Evolutionary conservation across 805 yeast species (phyloP).

Genomic region (Ogataea nitratoaversa): DNA sequence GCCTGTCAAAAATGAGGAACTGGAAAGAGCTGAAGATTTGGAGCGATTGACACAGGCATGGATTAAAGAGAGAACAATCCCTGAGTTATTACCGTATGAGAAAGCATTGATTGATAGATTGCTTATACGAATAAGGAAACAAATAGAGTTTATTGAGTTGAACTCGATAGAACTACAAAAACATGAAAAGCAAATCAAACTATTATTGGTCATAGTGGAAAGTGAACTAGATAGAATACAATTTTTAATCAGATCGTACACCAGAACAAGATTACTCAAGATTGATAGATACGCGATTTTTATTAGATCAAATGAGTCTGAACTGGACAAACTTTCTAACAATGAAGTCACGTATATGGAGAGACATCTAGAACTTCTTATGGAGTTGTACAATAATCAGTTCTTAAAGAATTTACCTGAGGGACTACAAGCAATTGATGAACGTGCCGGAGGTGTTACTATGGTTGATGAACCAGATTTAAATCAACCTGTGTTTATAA

Average conservation of each 20-base stretch:
- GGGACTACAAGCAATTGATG: conserved; percentile 69
- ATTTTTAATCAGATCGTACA: conserved; percentile 73
- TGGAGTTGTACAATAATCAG: conserved; percentile 61
- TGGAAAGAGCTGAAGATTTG: conserved; percentile 34
- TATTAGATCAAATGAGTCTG: conserved; percentile 43
- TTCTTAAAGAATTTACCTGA: conserved; percentile 68
- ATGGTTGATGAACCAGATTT: conserved; percentile 82
- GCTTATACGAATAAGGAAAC: conserved; percentile 55
- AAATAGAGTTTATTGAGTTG: conserved; percentile 71
- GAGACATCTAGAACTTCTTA: conserved; percentile 59
- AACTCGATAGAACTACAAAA: conserved; percentile 75
- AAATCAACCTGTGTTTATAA: conserved; percentile 72
- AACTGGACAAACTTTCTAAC: conserved; percentile 42
- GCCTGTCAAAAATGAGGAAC: conserved; percentile 21
- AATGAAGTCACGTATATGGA: conserved; percentile 67
- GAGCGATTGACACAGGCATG: conserved; percentile 55
- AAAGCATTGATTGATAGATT: conserved; percentile 53
- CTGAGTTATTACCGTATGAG: conserved; percentile 79
- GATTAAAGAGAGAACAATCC: conserved; percentile 82
- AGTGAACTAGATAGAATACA: conserved; percentile 86
- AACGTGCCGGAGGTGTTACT: conserved; percentile 56
- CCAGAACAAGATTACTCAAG: conserved; percentile 71
- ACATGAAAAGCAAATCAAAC: conserved; percentile 61
- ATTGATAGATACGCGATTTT: conserved; percentile 66
- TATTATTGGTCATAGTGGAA: conserved; percentile 80